Evolutionary conservation across 768 basidiomycete species (phyloP).

Genomic region (Chalciporus sphaerocephalus): DNA sequence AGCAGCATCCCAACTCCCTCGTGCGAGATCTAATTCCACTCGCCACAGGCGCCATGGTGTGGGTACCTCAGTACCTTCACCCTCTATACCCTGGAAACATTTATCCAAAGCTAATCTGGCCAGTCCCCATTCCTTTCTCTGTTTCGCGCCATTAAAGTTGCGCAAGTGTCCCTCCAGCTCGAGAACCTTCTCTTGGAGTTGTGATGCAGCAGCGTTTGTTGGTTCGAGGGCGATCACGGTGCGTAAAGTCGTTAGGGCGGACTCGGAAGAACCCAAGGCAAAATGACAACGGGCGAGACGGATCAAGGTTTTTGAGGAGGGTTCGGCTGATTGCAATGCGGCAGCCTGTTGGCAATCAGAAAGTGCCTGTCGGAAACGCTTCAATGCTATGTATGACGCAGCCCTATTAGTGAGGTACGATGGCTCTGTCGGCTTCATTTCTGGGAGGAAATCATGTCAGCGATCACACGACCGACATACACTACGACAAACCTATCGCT

Average conservation of each 20-base stretch:
- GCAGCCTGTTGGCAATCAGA: constrained; percentile 76
- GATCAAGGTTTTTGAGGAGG: constrained; percentile 73
- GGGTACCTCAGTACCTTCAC: constrained; percentile 72
- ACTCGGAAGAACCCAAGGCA: constrained; percentile 64
- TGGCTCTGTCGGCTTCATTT: constrained; percentile 60
- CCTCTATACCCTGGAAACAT: constrained; percentile 67
- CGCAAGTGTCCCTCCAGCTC: constrained; percentile 62
- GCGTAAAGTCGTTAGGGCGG: constrained; percentile 66
- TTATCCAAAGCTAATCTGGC: constrained; percentile 78
- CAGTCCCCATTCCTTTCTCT: constrained; percentile 67
- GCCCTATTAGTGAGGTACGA: constrained; percentile 83
- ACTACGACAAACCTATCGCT: constrained; percentile 58
- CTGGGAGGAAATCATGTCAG: constrained; percentile 29
- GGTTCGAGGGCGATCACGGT: constrained; percentile 59
- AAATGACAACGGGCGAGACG: constrained; percentile 83
- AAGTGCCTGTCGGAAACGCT: constrained; percentile 70
- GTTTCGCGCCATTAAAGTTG: constrained; percentile 54
- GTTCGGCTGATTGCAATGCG: constrained; percentile 54
- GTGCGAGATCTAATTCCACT: constrained; percentile 71
- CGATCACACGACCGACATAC: constrained; percentile 3
- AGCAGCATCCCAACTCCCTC: constrained; percentile 72
- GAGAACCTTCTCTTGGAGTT: constrained; percentile 57
- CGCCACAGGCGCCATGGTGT: constrained; percentile 78
- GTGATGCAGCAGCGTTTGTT: constrained; percentile 51
- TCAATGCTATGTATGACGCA: constrained; percentile 78